Base-by-base conservation (phyloP, 345 rosid genomes). In the Populus alba region DNA sequence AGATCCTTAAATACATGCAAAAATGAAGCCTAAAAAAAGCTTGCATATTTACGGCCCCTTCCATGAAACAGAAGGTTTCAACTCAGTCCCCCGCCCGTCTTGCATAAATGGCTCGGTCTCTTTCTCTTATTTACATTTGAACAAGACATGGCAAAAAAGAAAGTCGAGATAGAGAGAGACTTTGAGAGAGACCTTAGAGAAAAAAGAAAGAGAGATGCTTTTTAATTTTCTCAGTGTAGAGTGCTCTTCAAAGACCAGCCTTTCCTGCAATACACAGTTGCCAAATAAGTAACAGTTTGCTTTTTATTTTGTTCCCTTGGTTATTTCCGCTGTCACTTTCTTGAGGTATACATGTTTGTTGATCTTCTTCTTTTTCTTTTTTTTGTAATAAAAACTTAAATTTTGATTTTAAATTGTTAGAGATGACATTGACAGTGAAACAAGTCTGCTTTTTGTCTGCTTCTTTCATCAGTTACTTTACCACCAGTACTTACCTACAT, bases 251-350 rank as follows among this genome's bases (percentile, higher is more conserved):
- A 75, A 83, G 59, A 23, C 83, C 83, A 70, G 79, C 79, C 83
- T 87, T 81, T 83, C 78, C 89, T 79, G 87, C 86, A 82, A 72
- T 75, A 73, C 75, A 74, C 83, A 72, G 86, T 86, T 84, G 81
- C 87, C 27, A 63, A 78, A 57, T 82, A 33, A 62, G 55, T 75
- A 68, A 49, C 7, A 47, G 23, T 77, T 62, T 47, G 53, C 49
- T 11, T 65, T 13, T 74, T 37, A 2, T 45, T n/a, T 70, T 29
- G 25, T 62, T 74, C 41, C 53, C 71, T 37, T 83, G 7, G 53
- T 20, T 27, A 41, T 66, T 66, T 37, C 72, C 41, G 73, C 77
- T 82, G 87, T 88, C 88, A 49, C 72, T 82, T 35, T 87, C 87
- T 57, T 71, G 74, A 79, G 81, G 81, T 61, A 75, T 68, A 65